Evolutionary conservation across 768 basidiomycete genomes (phyloP).

Genomic region (Tubosaeta brunneosetosa): DNA sequence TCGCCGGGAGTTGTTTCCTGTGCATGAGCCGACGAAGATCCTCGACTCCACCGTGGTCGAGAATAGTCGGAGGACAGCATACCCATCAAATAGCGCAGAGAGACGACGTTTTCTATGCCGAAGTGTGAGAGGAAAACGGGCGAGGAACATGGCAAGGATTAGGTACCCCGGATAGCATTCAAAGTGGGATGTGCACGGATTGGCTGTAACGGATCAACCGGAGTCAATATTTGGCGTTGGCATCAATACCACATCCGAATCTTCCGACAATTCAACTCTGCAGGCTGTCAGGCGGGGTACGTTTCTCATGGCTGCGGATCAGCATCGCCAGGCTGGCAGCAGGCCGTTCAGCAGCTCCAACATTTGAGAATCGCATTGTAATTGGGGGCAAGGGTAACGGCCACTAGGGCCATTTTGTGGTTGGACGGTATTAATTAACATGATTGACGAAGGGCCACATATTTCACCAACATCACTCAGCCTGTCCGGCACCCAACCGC

Average conservation of each 20-base stretch:
- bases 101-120: slow-evolving; percentile 20
- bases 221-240: slow-evolving; percentile 7
- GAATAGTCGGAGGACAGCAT: slow-evolving; percentile 10
- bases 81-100: slow-evolving; percentile 9
- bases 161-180: slow-evolving; percentile 4
- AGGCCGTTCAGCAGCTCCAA: background rate
- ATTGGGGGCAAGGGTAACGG: slow-evolving; percentile 11
- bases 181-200: slow-evolving; percentile 8
- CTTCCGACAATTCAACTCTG: background rate
- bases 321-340: slow-evolving; percentile 9
- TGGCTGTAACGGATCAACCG: slow-evolving; percentile 30
- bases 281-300: slow-evolving; percentile 5
- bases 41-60: slow-evolving; percentile 8
- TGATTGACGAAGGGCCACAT: slow-evolving; percentile 24
- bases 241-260: slow-evolving; percentile 5
- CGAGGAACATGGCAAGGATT: slow-evolving; percentile 8
- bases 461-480: slow-evolving; percentile 24
- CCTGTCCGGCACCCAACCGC: slow-evolving; percentile 16
- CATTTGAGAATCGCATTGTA: slow-evolving; percentile 20
- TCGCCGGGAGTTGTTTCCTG: slow-evolving; percentile 30
- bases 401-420: slow-evolving; percentile 19
- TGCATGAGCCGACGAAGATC: slow-evolving; percentile 31
- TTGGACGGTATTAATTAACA: slow-evolving; percentile 28
- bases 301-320: slow-evolving; percentile 14
- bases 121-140: slow-evolving; percentile 13